Evolutionary conservation across 1,139 yeast genomes (phyloP).

Genomic region (Spathaspora sp.): DNA sequence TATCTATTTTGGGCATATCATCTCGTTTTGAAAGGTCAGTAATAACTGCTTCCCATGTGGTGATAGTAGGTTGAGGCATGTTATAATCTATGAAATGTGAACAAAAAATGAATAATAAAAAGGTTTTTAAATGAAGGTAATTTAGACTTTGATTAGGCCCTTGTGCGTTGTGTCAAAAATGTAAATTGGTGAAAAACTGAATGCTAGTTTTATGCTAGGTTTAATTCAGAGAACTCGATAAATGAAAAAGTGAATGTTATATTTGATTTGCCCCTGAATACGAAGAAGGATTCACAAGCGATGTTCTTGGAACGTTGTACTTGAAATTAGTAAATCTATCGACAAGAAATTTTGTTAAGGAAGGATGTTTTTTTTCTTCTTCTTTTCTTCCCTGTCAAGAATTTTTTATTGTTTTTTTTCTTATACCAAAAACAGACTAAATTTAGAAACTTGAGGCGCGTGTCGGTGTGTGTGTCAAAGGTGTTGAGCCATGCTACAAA

Average conservation of each 20-base stretch:
- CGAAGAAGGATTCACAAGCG: background rate
- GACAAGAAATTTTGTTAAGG: background rate
- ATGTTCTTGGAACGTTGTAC: background rate
- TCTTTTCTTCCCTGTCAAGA: background rate
- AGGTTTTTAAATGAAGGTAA: background rate
- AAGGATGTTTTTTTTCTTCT: background rate
- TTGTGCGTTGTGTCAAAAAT: background rate
- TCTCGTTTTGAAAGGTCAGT: conserved; percentile 9
- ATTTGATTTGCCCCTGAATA: background rate
- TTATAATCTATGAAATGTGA: background rate
- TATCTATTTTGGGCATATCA: conserved; percentile 9
- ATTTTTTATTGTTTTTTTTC: background rate
- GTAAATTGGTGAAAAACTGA: background rate
- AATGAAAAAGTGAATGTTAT: no score
- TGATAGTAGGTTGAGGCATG: background rate
- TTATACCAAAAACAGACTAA: background rate
- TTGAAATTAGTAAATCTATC: background rate
- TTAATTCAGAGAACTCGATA: no score
- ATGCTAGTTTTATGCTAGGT: no score
- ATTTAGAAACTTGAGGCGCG: conserved; percentile 1
- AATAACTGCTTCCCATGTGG: background rate
- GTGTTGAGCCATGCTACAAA: no score
- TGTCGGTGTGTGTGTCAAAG: no score
- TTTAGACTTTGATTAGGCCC: background rate
- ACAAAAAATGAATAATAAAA: background rate